Conservation (phyloP, 1,139 yeast species). For the Kodamaea ohmeri region DNA sequence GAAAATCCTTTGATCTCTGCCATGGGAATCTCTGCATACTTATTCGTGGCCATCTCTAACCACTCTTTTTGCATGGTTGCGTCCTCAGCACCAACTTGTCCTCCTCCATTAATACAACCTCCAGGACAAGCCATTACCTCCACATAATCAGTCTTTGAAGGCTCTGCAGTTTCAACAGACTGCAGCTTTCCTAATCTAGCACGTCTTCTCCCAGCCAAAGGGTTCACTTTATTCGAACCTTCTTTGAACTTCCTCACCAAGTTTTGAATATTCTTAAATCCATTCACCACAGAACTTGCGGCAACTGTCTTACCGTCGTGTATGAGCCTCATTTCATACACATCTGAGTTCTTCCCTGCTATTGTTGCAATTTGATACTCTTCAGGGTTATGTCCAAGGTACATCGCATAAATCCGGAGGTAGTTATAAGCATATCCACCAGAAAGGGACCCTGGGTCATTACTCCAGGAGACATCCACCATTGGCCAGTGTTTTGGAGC, state of each 20-base stretch:
- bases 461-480: constrained; percentile 60
- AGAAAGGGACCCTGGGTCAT: constrained; percentile 75
- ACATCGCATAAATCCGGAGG: constrained; percentile 36
- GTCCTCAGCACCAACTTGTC: constrained; percentile 63
- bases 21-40: constrained; percentile 25
- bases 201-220: constrained; percentile 42
- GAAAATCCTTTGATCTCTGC: constrained; percentile 19
- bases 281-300: constrained; percentile 77
- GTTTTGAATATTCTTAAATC: constrained; percentile 92
- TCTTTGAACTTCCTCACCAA: constrained; percentile 79
- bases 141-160: constrained; percentile 72
- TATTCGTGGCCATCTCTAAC: constrained; percentile 32
- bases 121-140: constrained; percentile 99
- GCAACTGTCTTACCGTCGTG: constrained; percentile 44
- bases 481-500: constrained; percentile 63
- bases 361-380: constrained; percentile 27
- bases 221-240: constrained; percentile 28
- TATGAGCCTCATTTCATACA: constrained; percentile 61
- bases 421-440: constrained; percentile 85
- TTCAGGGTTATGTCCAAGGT: constrained; percentile 22
- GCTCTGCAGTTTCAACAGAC: constrained; percentile 48
- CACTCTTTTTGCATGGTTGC: constrained; percentile 39
- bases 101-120: constrained; percentile 98
- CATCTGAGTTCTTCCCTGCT: constrained; percentile 74
- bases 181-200: constrained; percentile 28